phyloP scores from a whole-genome alignment of 169 alveolate genomes.

The Babesia microti region DNA sequence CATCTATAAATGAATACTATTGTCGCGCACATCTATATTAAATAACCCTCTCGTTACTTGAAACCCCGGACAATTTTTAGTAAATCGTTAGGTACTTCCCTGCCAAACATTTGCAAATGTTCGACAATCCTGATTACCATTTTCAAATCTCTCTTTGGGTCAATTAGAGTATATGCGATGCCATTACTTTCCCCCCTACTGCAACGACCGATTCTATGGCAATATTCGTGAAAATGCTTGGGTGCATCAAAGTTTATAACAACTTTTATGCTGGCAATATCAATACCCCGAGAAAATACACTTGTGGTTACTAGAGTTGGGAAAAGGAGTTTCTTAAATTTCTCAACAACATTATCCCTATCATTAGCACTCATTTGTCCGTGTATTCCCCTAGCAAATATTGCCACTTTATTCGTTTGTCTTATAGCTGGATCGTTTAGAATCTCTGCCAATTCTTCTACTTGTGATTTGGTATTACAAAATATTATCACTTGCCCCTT shows the following conservation, averaged over 20 bases:
- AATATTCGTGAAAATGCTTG: conserved; percentile 17
- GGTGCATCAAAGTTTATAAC: conserved; percentile 23
- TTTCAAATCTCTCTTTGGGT: no score
- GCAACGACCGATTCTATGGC: conserved; percentile 21
- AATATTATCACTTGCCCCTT: conserved; percentile 10
- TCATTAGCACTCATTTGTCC: conserved; percentile 13
- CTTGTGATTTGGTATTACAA: conserved; percentile 10
- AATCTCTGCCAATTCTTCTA: conserved; percentile 6
- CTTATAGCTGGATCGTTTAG: background rate
- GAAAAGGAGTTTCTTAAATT: conserved; percentile 2
- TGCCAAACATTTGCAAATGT: no score
- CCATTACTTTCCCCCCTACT: conserved; percentile 9
- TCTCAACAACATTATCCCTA: background rate
- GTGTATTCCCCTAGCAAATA: background rate
- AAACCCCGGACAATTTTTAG: no score
- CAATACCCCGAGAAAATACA: conserved; percentile 16
- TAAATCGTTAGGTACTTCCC: no score
- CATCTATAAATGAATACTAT: no score
- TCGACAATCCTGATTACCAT: no score
- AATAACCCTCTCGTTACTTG: no score
- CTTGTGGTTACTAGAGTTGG: conserved; percentile 9
- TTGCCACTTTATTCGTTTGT: conserved; percentile 2
- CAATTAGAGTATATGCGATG: conserved; percentile 12
- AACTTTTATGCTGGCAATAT: conserved; percentile 5
- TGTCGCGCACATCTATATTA: no score